A percentile compares a stretch with the other conserved stretches of the same genome.
Conservation (phyloP, 257 asterid genomes). For the Plantago ovata region DNA sequence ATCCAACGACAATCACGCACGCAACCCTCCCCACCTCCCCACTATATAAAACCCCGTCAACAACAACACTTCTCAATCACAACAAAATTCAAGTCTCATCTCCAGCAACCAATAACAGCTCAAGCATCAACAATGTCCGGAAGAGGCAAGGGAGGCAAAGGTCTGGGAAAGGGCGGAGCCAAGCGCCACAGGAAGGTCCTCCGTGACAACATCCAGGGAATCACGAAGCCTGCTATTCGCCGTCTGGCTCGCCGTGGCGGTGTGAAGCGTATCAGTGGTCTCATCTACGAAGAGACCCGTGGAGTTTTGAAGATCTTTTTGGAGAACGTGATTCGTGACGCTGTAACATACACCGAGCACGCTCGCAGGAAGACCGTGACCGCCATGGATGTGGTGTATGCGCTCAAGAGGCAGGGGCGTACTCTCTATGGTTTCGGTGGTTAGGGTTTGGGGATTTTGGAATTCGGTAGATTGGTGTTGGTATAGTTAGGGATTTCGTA, state of each 20-base stretch:
- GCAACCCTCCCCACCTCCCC: constrained; percentile 1
- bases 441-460: constrained; percentile 12
- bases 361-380: constrained; percentile 59
- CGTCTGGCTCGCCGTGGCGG: constrained; percentile 58
- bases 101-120: not conserved
- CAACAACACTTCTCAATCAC: not conserved
- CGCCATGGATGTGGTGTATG: constrained; percentile 56
- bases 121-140: constrained; percentile 35
- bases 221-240: constrained; percentile 59
- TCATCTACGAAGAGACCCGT: constrained; percentile 52
- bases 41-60: not conserved
- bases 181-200: constrained; percentile 54
- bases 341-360: constrained; percentile 52
- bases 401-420: constrained; percentile 57
- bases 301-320: constrained; percentile 50
- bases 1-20: constrained; percentile 25
- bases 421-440: constrained; percentile 54
- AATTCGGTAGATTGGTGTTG: constrained; percentile 18
- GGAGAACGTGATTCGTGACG: constrained; percentile 51
- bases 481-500: not conserved
- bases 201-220: constrained; percentile 53
- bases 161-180: constrained; percentile 60
- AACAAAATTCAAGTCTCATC: not conserved
- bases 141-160: constrained; percentile 56
- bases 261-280: constrained; percentile 51